phyloP scores from a whole-genome alignment of 1,284 basidiomycete genomes.

The Rhodotorula sp. region DNA sequence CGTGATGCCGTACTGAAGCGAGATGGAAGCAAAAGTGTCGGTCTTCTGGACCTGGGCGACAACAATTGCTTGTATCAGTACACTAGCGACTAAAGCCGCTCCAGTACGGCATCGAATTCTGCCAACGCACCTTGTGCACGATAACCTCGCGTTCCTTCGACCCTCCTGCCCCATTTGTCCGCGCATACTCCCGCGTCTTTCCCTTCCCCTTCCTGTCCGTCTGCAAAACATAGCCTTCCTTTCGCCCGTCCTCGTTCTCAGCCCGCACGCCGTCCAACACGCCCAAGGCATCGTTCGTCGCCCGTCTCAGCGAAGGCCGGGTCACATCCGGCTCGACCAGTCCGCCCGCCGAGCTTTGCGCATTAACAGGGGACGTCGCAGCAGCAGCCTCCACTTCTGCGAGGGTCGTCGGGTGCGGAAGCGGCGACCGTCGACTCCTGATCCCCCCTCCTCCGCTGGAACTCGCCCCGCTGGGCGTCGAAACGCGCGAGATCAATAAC shows the following conservation, averaged over 20 bases:
- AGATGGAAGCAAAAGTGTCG: slow-evolving; percentile 79
- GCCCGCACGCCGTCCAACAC: background rate
- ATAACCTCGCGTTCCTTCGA: slow-evolving; percentile 50
- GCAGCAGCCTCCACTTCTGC: background rate
- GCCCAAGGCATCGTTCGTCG: slow-evolving; percentile 12
- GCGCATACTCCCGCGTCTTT: background rate
- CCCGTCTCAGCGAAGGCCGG: slow-evolving; percentile 19
- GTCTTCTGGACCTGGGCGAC: slow-evolving; percentile 59
- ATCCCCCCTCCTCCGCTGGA: background rate
- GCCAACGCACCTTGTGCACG: slow-evolving; percentile 49
- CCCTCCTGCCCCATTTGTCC: background rate
- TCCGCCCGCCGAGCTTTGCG: background rate
- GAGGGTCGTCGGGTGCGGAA: background rate
- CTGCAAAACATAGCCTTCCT: background rate
- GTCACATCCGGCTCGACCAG: slow-evolving; percentile 25
- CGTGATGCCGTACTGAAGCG: slow-evolving; percentile 79
- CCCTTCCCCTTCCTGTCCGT: slow-evolving; percentile 8
- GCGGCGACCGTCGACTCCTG: background rate
- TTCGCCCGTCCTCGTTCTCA: too few species aligned
- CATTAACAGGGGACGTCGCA: background rate
- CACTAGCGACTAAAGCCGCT: too few species aligned
- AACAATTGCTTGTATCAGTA: background rate
- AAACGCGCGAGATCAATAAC: background rate
- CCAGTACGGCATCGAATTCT: too few species aligned
- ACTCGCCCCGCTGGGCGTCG: too few species aligned